Evolutionary conservation across 768 basidiomycete genomes (phyloP), one percentile per base, ranked within the genome.

Genomic region (Agrocybe pediades): DNA sequence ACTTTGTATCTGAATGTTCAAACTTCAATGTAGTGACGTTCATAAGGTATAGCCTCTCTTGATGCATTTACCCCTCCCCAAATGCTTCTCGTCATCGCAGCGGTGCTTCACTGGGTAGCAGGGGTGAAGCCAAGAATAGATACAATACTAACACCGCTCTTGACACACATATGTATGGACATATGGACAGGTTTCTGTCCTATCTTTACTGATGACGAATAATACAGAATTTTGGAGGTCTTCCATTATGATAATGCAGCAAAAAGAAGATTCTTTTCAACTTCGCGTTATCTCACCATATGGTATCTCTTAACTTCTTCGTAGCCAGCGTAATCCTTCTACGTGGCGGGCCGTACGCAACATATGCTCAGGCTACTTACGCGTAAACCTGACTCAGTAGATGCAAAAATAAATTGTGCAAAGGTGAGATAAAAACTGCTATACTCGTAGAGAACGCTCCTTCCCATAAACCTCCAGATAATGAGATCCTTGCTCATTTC

Each of bases 201-300:
- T 30, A 7, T 30, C 29, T 30, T 7, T 7, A 30, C 29, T 30
- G 8, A 7, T 7, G 15, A 36, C n/a, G 33, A 36, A n/a, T n/a
- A 13, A 3, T 13, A n/a, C n/a, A 36, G 13, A n/a, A 7, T 30
- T 6, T 30, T 30, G 29, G 15, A 15, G 13, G 13, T n/a, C 33
- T 36, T 36, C 11, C 3, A 36, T 36, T 13, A 5, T 3, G 4
- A n/a, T 13, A 36, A 15, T 36, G 13, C 13, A 4, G 33, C 33
- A n/a, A 36, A 36, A 30, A 36, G 21, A 44, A 33, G 42, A 20
- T 30, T 15, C 29, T 27, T 16, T 43, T 8, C 17, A n/a, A 23
- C 46, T 49, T 54, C 53, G 40, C 24, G 26, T 54, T 54, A 54
- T 54, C 53, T n/a, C 27, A 23, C 53, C 53, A 54, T 43, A 46